Evolutionary conservation across 148 eudicot genomes (phyloP).

Genomic region (Persicaria maculosa): DNA sequence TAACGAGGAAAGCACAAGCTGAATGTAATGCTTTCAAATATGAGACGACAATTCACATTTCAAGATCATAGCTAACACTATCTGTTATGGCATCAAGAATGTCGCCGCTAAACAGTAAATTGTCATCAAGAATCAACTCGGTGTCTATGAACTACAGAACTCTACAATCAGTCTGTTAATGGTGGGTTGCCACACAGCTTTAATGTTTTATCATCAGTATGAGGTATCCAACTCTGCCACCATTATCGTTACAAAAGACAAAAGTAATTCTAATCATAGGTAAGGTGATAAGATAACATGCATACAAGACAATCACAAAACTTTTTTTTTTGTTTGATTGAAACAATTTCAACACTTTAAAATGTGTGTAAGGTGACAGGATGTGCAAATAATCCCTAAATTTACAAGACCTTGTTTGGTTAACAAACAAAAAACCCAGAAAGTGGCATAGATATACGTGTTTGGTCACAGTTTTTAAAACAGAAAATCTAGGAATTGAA

Average conservation of each 20-base stretch:
- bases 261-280: too few species aligned
- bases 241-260: neutral
- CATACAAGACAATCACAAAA: neutral
- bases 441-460: too few species aligned
- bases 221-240: constrained; percentile 2
- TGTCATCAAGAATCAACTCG: neutral
- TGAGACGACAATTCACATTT: neutral
- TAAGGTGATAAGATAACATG: neutral
- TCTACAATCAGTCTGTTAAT: neutral
- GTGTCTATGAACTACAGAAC: neutral
- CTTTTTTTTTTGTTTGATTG: too few species aligned
- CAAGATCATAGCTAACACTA: neutral
- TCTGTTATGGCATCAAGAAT: neutral
- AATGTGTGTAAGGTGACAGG: neutral
- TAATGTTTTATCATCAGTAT: neutral
- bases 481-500: too few species aligned
- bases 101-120: neutral
- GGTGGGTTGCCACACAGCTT: neutral
- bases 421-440: too few species aligned
- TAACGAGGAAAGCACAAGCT: constrained; percentile 4
- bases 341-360: too few species aligned
- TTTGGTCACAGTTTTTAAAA: too few species aligned
- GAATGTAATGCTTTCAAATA: neutral
- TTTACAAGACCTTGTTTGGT: neutral
- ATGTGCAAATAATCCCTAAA: neutral